A percentile compares a stretch with the other conserved stretches of the same genome.
phyloP scores from a whole-genome alignment of 164 flowering plant species.

The Malania oleifera region DNA sequence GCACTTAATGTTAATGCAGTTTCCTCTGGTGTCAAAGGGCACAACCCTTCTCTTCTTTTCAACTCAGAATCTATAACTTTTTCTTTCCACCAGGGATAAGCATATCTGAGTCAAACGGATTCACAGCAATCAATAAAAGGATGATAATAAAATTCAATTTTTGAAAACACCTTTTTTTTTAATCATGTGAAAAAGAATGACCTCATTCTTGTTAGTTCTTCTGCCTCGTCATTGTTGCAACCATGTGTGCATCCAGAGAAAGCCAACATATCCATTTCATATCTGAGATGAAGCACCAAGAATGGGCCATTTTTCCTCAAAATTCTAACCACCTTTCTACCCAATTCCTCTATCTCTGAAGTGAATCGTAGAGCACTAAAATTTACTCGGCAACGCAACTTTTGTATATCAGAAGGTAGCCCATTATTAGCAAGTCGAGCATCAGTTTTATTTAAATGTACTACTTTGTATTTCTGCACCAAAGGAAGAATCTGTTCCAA shows the following conservation, averaged over 20 bases:
- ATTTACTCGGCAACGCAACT: slow-evolving; percentile 51
- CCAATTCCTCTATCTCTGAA: slow-evolving; percentile 49
- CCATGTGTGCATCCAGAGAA: slow-evolving; percentile 65
- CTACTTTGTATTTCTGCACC: slow-evolving; percentile 40
- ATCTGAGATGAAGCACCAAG: slow-evolving; percentile 58
- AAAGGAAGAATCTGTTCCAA: slow-evolving; percentile 50
- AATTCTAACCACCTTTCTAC: slow-evolving; percentile 37
- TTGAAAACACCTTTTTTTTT: neutral
- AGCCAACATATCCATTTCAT: slow-evolving; percentile 71
- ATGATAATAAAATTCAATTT: neutral
- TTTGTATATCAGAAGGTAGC: slow-evolving; percentile 43
- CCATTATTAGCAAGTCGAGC: slow-evolving; percentile 59
- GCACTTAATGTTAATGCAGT: slow-evolving; percentile 39
- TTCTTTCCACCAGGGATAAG: slow-evolving; percentile 61
- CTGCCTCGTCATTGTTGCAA: slow-evolving; percentile 37
- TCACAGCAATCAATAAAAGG: neutral
- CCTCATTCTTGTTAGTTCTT: slow-evolving; percentile 51
- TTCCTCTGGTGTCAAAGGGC: slow-evolving; percentile 69
- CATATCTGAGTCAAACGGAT: slow-evolving; percentile 27
- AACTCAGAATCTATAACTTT: slow-evolving; percentile 43
- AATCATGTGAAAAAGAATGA: slow-evolving; percentile 6
- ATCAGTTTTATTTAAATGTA: slow-evolving; percentile 52
- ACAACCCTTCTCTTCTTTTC: slow-evolving; percentile 51
- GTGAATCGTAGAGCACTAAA: slow-evolving; percentile 50
- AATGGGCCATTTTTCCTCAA: slow-evolving; percentile 50